Conservation (phyloP, 805 yeast genomes). For the Pichia scutulata region DNA sequence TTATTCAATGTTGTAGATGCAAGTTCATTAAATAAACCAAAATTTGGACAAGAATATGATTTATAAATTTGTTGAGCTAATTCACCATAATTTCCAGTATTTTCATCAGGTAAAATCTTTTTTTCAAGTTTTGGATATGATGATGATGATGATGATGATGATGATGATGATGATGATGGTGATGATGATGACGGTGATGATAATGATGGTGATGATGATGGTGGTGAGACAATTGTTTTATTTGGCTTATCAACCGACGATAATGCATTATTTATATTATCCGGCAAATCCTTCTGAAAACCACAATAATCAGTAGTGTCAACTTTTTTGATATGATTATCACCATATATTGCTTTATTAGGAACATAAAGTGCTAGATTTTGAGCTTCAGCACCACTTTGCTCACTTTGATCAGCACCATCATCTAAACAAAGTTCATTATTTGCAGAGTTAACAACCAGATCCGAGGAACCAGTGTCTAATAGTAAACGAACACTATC, state of each 20-base stretch:
- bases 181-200: too few relatives aligned
- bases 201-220: not conserved
- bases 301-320: not conserved
- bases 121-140: not conserved
- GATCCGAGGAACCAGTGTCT: slow-evolving; percentile 65
- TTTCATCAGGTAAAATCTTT: not conserved
- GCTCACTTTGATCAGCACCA: not conserved
- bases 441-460: slow-evolving; percentile 43
- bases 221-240: not conserved
- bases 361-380: not conserved
- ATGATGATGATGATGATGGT: too few relatives aligned
- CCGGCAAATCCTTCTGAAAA: not conserved
- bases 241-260: not conserved
- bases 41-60: slow-evolving; percentile 26
- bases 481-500: slow-evolving; percentile 43
- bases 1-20: slow-evolving; percentile 28
- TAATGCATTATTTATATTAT: not conserved
- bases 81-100: not conserved
- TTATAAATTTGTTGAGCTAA: not conserved
- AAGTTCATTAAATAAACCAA: slow-evolving; percentile 35
- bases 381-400: not conserved
- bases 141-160: not conserved
- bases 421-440: slow-evolving; percentile 4
- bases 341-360: not conserved
- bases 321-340: not conserved